Evolutionary conservation across 2,329 filamentous ascomycete species (phyloP), one percentile per base, ranked within the genome.

Genomic region (Alternaria tenuissima): DNA sequence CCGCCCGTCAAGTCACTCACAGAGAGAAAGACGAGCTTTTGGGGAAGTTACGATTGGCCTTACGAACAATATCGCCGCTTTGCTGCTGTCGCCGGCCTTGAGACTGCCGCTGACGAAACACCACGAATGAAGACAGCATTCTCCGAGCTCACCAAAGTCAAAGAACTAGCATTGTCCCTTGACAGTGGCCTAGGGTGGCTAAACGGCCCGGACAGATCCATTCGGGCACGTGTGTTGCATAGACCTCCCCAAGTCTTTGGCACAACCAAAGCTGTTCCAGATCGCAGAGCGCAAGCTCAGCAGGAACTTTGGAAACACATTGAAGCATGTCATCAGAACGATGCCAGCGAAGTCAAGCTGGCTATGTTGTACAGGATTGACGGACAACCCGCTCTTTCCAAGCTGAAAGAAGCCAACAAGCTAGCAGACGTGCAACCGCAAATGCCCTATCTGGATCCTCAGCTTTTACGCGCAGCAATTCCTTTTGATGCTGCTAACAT

Each of bases 111-210:
- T 5, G 89, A 91, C 66, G 87, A 89, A 68, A 87, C 84, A 0
- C 80, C 82, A 9, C 83, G 83, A 30, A 88, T 91, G 86, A 86
- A 83, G 62, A 80, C 82, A 34, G 88, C 89, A 3, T 83, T 92
- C 57, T 80, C 81, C 11, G 85, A 83, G 53, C 81, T 91, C 2
- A 78, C 72, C 2, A 81, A 82, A 8, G 84, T 89, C 3, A 82
- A 80, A 36, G 88, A 91, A 61, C 81, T 92, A n/a, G 89, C 86
- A 0, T 76, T 92, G 4, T 90, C 87, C 18, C 83, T 91, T 41
- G 87, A 91, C 69, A 88, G 85, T 57, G 89, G 89, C 9, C 81
- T 91, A 38, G 90, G 90, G 11, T 91, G 88, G 82, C 81, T 92
- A 11, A 80, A 80, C 47, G 88, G 89, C 0, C 86, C 88, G 1